Conservation (phyloP, 331 rosid species). For the Quercus lobata region DNA sequence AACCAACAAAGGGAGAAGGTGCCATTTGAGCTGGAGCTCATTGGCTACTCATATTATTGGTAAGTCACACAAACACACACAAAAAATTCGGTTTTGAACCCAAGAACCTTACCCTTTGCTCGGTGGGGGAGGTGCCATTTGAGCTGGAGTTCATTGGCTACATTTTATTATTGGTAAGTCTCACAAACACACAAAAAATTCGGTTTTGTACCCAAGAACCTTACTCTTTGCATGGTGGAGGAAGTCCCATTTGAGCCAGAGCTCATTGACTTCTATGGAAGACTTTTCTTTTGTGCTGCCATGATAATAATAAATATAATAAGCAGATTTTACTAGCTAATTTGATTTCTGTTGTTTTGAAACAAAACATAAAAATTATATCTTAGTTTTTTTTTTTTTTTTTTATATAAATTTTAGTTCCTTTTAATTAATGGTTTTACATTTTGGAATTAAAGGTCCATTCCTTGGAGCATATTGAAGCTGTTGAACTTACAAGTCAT, state of each 20-base stretch:
- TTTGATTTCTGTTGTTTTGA: background rate
- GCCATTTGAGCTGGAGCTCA: no score
- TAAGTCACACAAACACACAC: no score
- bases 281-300: background rate
- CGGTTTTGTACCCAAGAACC: no score
- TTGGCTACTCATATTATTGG: no score
- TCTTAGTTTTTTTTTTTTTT: background rate
- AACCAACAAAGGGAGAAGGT: no score
- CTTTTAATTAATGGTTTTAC: slow-evolving; percentile 19
- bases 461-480: slow-evolving; percentile 77
- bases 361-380: slow-evolving; percentile 7
- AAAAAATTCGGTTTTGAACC: no score
- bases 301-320: background rate
- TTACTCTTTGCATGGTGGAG: no score
- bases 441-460: slow-evolving; percentile 69
- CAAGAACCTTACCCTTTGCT: no score
- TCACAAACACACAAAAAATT: no score
- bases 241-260: background rate
- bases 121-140: no score
- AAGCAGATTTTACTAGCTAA: background rate
- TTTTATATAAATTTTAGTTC: slow-evolving; percentile 5
- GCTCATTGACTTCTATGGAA: background rate
- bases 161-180: no score
- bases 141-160: no score
- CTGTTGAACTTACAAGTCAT: slow-evolving; percentile 68